Percentiles rank a stretch among this genome's conserved stretches.
phyloP scores from a whole-genome alignment of 192 early-diverging fungal genomes.

The Podila verticillata region DNA sequence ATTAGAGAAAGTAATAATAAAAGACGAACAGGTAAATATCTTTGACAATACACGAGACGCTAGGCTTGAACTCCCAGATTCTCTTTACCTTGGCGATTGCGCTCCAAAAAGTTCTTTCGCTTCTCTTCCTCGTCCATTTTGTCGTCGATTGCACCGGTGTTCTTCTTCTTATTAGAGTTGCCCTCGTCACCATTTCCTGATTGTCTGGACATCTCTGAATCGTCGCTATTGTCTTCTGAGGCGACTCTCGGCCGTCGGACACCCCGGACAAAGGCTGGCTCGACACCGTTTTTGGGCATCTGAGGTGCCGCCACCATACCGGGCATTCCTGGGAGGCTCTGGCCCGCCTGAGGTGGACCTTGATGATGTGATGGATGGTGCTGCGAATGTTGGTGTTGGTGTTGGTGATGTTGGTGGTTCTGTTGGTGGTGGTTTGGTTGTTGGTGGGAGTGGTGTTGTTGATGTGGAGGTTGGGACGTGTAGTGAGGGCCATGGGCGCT shows the following conservation, averaged over 20 bases:
- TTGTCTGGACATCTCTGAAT: slow-evolving; percentile 30
- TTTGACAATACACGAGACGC: not conserved
- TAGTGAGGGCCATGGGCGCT: slow-evolving; percentile 7
- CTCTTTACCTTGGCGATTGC: slow-evolving; percentile 81
- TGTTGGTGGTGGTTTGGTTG: not conserved
- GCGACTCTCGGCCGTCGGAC: slow-evolving; percentile 13
- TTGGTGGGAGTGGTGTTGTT: slow-evolving; percentile 1
- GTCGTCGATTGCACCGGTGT: slow-evolving; percentile 10
- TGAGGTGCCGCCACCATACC: slow-evolving; percentile 32
- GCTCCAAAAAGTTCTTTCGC: slow-evolving; percentile 83
- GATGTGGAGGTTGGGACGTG: not conserved
- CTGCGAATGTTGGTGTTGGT: not conserved
- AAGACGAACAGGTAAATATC: too few relatives aligned
- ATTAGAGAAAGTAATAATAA: too few relatives aligned
- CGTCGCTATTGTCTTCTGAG: slow-evolving; percentile 32
- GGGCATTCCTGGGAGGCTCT: slow-evolving; percentile 31
- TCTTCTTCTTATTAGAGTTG: slow-evolving; percentile 25
- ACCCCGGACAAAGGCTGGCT: slow-evolving; percentile 29
- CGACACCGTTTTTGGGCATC: slow-evolving; percentile 16
- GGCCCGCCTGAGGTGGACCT: slow-evolving; percentile 16
- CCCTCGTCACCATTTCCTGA: slow-evolving; percentile 36
- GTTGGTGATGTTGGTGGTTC: not conserved
- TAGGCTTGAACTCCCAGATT: not conserved
- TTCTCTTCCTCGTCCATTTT: slow-evolving; percentile 69
- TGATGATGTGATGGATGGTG: not conserved